These are phyloP conservation scores for Sporothrix protearum DNA, from an alignment of 2,329 filamentous ascomycete species.

Conservation along the genomic window DNA sequence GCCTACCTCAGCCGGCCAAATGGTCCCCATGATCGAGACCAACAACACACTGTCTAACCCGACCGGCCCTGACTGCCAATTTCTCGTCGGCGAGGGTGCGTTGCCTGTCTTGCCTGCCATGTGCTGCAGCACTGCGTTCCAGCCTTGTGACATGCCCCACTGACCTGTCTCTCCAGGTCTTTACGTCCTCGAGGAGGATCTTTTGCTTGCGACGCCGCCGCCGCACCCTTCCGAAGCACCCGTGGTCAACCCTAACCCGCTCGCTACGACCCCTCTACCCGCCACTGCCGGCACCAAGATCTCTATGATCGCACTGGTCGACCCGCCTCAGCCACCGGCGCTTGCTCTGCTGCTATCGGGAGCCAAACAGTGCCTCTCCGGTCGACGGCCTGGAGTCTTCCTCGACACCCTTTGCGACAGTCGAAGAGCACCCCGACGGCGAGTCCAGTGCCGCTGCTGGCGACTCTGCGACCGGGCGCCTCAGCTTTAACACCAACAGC, in stretches of 20 bases:
- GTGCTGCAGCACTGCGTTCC: background rate
- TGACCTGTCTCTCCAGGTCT: constrained; percentile 56
- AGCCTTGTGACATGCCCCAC: background rate
- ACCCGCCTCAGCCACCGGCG: constrained; percentile 52
- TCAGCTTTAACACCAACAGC: constrained; percentile 27
- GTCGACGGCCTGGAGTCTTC: constrained; percentile 24
- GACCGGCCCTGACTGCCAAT: constrained; percentile 77
- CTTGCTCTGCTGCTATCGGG: constrained; percentile 51
- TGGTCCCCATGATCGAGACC: constrained; percentile 80
- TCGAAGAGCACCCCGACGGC: constrained; percentile 26
- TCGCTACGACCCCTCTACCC: constrained; percentile 80
- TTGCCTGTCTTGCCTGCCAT: background rate
- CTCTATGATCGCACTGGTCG: constrained; percentile 69
- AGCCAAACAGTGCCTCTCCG: constrained; percentile 38
- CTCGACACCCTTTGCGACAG: constrained; percentile 15
- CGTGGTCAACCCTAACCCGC: constrained; percentile 80
- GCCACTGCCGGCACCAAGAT: constrained; percentile 81
- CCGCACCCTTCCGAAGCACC: constrained; percentile 93
- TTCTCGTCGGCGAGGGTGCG: constrained; percentile 88
- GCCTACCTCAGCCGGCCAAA: constrained; percentile 63
- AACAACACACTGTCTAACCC: constrained; percentile 84
- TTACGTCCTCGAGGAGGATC: constrained; percentile 84
- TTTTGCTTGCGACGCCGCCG: constrained; percentile 88
- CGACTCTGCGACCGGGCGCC: constrained; percentile 26
- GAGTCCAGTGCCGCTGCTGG: constrained; percentile 18